Base-by-base conservation (phyloP, 106 monocot species). In the Alisma plantagoaquatica region DNA sequence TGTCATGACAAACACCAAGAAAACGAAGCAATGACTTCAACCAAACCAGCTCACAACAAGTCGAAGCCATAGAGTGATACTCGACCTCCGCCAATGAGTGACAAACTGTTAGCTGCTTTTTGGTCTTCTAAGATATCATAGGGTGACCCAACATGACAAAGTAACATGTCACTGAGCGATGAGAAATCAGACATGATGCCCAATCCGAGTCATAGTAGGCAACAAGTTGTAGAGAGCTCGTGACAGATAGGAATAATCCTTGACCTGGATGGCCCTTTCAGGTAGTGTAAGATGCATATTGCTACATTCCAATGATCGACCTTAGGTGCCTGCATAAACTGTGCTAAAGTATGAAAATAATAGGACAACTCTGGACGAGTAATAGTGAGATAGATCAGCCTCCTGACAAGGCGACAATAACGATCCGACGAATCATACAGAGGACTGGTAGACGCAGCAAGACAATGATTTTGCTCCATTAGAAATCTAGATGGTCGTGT, bases 91-190 rank as follows among this genome's bases (percentile, higher is more conserved):
- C 35, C 0, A 31, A 29, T 10, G 60, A 60, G 29, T 12, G 19
- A 14, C 46, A 45, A 16, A 60, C 30, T 14, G 60, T 46, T 3
- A 7, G 29, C 30, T 60, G 60, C 29, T 60, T 60, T 21, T 60
- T 60, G 16, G 27, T 30, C n/a, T 31, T 46, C 60, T 30, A 47
- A 31, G 60, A 46, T 3, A 60, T 10, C 6, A 18, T 19, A 27
- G 10, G 14, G 14, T 42, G 5, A 14, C 60, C 45, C 19, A 60
- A 15, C 11, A 28, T 46, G 1, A 29, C 46, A 2, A 4, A 18
- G 27, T 46, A 60, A 5, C 60, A 17, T 2, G 45, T 29, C 1
- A 22, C 31, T 12, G 45, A 47, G 21, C 46, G 3, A 3, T 46
- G 15, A 17, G 46, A 30, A 4, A 20, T 29, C 3, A 29, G 60